Evolutionary conservation across 495 filamentous ascomycete species (phyloP).

Genomic region (Opeltia flavorubescens): DNA sequence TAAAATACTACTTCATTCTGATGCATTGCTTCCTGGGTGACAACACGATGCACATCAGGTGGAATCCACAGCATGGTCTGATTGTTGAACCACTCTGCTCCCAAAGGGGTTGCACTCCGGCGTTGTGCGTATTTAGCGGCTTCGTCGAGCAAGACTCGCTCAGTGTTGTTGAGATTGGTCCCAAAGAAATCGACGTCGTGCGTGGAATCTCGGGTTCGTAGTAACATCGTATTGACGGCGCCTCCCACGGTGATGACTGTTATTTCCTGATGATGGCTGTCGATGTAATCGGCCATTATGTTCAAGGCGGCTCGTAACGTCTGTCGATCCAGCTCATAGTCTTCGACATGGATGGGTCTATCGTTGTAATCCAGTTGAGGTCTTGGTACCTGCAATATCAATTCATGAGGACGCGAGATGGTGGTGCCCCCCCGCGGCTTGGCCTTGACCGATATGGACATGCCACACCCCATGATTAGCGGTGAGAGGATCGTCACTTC

Average conservation of each 20-base stretch:
- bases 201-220: no score
- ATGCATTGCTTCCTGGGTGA: neutral
- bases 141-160: conserved; percentile 1
- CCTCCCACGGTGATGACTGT: conserved; percentile 1
- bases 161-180: neutral
- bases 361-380: conserved; percentile 1
- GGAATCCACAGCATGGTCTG: conserved; percentile 3
- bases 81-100: conserved; percentile 4
- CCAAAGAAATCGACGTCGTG: no score
- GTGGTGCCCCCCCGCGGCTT: neutral
- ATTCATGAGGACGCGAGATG: conserved; percentile 1
- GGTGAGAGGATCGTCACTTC: no score
- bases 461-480: neutral
- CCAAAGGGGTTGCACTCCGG: neutral
- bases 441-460: neutral
- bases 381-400: neutral
- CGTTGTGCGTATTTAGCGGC: conserved; percentile 1
- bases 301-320: conserved; percentile 2
- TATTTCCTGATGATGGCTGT: neutral
- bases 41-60: neutral
- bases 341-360: neutral
- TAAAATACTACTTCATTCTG: no score
- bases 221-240: neutral
- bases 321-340: conserved; percentile 3
- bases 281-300: conserved; percentile 3